phyloP scores from a whole-genome alignment of 2,329 filamentous ascomycete genomes.

The Sporothrix humicola region DNA sequence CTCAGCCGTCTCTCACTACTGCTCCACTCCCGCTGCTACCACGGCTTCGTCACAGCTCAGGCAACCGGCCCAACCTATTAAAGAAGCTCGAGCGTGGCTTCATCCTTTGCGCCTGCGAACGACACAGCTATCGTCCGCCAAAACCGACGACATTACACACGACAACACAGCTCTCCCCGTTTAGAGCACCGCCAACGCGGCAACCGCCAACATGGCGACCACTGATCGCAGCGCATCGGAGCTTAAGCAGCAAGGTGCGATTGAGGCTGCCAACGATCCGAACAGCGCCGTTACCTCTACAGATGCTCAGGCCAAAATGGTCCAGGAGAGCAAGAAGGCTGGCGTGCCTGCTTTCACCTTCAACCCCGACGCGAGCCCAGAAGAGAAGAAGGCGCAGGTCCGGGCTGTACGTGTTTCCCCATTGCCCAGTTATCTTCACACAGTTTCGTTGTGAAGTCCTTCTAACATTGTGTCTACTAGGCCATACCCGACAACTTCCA shows the following conservation, averaged over 20 bases:
- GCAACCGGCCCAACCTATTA: not conserved
- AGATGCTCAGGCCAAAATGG: constrained; percentile 73
- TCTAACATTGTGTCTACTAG: constrained; percentile 47
- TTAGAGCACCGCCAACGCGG: constrained; percentile 6
- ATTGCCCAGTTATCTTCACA: not conserved
- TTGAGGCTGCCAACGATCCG: constrained; percentile 77
- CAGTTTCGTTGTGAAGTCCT: not conserved
- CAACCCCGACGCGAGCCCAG: constrained; percentile 80
- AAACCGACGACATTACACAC: not conserved
- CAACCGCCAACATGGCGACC: constrained; percentile 43
- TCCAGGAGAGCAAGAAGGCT: constrained; percentile 77
- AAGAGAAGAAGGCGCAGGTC: constrained; percentile 83
- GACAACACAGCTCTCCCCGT: not conserved
- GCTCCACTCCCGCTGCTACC: constrained; percentile 21
- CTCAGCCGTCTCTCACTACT: not conserved
- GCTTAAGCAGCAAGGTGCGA: constrained; percentile 79
- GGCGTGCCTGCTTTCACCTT: constrained; percentile 84
- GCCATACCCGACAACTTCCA: constrained; percentile 68
- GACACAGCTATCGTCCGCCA: constrained; percentile 20
- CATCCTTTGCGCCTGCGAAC: constrained; percentile 7
- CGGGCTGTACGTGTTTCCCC: constrained; percentile 65
- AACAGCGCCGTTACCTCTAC: constrained; percentile 70
- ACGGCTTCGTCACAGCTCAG: constrained; percentile 18
- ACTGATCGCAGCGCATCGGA: constrained; percentile 53
- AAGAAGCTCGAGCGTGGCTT: constrained; percentile 11